A percentile compares a stretch with the other conserved stretches of the same genome.
Evolutionary conservation across 331 rosid species (phyloP).

Genomic region (Malus hybrid): DNA sequence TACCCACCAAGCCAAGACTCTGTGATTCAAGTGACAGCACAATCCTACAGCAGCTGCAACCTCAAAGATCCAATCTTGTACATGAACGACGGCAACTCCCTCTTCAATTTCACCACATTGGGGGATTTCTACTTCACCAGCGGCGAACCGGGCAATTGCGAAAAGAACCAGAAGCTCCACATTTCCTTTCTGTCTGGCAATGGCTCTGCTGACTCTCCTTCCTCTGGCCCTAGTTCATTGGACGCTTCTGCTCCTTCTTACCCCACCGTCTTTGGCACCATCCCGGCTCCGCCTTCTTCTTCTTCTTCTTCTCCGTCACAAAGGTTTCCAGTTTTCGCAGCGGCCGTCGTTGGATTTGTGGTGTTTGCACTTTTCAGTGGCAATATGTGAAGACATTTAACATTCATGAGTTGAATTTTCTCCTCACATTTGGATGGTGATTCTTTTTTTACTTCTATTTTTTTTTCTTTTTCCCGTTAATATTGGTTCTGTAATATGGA

Average conservation of each 20-base stretch:
- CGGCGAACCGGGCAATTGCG: constrained; percentile 60
- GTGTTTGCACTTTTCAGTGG: constrained; percentile 12
- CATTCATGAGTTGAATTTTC: not conserved
- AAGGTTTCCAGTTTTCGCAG: constrained; percentile 11
- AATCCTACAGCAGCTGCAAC: constrained; percentile 63
- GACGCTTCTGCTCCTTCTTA: constrained; percentile 65
- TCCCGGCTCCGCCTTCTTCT: constrained; percentile 57
- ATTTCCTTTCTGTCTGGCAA: constrained; percentile 35
- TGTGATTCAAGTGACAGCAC: constrained; percentile 64
- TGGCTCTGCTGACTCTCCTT: constrained; percentile 27
- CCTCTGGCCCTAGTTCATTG: constrained; percentile 44
- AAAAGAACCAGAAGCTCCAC: constrained; percentile 65
- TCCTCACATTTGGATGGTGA: not conserved
- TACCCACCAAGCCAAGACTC: constrained; percentile 98
- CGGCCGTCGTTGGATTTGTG: constrained; percentile 25
- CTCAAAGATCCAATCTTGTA: constrained; percentile 64
- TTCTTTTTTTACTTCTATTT: not conserved
- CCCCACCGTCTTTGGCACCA: constrained; percentile 63
- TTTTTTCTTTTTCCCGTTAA: not conserved
- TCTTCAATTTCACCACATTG: constrained; percentile 59
- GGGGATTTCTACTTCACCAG: constrained; percentile 78
- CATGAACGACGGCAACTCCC: constrained; percentile 79
- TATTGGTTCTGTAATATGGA: not conserved
- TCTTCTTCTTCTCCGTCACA: constrained; percentile 32
- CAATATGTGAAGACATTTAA: constrained; percentile 14